Percentiles rank a stretch among this genome's conserved stretches.
phyloP scores from a whole-genome alignment of 2,329 filamentous ascomycete genomes.

The Cercospora zeae-maydis region DNA sequence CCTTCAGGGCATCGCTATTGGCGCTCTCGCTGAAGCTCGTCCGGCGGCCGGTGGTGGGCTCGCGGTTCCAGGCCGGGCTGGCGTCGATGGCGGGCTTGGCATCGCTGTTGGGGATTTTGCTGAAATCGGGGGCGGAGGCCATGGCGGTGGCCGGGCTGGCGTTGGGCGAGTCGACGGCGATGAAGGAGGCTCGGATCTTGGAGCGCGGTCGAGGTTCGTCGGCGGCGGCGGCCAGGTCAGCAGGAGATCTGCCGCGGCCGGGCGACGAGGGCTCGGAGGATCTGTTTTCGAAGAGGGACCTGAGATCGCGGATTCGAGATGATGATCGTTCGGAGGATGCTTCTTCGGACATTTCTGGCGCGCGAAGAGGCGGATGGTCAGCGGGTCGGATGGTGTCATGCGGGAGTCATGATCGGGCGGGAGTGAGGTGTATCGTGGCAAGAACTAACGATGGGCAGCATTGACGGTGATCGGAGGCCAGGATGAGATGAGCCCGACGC shows the following conservation, averaged over 20 bases:
- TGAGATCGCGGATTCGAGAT: constrained; percentile 47
- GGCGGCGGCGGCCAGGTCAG: constrained; percentile 33
- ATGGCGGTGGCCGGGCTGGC: constrained; percentile 16
- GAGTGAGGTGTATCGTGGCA: constrained; percentile 8
- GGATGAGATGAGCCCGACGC: background rate
- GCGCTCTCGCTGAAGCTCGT: constrained; percentile 43
- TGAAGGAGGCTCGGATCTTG: constrained; percentile 49
- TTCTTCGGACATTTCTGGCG: constrained; percentile 45
- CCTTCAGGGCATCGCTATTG: constrained; percentile 34
- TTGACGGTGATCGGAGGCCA: constrained; percentile 5
- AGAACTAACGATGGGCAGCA: background rate
- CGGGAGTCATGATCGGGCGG: constrained; percentile 1
- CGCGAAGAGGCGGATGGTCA: constrained; percentile 9
- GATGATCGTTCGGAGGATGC: constrained; percentile 35
- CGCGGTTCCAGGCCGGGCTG: constrained; percentile 21
- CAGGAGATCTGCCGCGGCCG: constrained; percentile 44
- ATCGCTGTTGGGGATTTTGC: constrained; percentile 15
- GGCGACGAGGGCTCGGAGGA: constrained; percentile 29
- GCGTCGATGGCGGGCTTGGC: constrained; percentile 9
- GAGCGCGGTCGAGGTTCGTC: constrained; percentile 39
- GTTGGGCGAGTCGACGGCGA: constrained; percentile 41
- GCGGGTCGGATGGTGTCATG: constrained; percentile 8
- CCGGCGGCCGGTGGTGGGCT: constrained; percentile 28
- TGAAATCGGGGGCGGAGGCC: constrained; percentile 18
- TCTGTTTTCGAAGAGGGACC: constrained; percentile 50